Evolutionary conservation across 305 asterid genomes (phyloP).

Genomic region (Caryopteris hybrid): DNA sequence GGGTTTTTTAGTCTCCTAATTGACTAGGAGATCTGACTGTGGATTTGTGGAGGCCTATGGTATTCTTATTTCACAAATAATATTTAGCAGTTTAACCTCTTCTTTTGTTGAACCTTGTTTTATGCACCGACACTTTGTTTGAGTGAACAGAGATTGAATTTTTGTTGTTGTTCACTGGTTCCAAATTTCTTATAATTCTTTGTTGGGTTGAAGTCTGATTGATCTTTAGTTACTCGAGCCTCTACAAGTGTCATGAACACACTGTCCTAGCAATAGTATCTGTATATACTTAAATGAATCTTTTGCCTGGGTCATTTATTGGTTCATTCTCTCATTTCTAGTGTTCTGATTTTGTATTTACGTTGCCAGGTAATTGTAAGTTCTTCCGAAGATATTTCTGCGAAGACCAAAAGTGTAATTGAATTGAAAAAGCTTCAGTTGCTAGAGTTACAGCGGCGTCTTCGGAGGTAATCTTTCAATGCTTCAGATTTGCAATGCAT

Average conservation of each 20-base stretch:
- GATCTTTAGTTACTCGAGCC: neutral
- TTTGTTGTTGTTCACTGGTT: neutral
- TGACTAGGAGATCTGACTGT: neutral
- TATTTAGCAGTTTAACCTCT: constrained; percentile 1
- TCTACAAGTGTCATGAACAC: neutral
- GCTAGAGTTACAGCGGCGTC: constrained; percentile 84
- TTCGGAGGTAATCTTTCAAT: constrained; percentile 60
- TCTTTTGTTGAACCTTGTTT: neutral
- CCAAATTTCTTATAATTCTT: neutral
- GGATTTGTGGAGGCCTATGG: constrained; percentile 3
- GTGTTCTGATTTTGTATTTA: constrained; percentile 8
- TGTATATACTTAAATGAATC: neutral
- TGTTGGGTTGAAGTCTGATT: neutral
- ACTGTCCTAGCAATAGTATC: neutral
- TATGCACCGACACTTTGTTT: neutral
- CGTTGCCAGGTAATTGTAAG: constrained; percentile 77
- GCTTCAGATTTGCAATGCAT: constrained; percentile 17
- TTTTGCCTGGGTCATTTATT: neutral
- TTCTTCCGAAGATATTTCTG: constrained; percentile 87
- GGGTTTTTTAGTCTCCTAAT: constrained; percentile 2
- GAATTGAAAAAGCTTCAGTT: constrained; percentile 95
- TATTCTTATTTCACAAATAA: neutral
- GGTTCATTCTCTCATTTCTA: constrained; percentile 4
- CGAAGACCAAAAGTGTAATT: constrained; percentile 96
- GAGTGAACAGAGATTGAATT: neutral